Evolutionary conservation across 2,329 filamentous ascomycete genomes (phyloP), one percentile per base, ranked within the genome.

Genomic region (Capronia epimyces): DNA sequence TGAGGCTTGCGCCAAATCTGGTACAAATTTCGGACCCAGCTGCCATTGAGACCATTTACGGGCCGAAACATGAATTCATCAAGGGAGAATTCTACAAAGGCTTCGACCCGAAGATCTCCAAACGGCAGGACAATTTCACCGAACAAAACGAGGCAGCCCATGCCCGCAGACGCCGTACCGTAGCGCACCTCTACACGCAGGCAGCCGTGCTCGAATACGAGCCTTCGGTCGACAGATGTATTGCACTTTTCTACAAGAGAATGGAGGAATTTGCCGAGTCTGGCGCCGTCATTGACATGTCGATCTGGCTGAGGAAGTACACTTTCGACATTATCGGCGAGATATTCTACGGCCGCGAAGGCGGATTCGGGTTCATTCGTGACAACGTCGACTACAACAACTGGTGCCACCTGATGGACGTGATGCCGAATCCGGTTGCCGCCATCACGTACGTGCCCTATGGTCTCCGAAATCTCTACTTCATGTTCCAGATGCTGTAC

Each of bases 311-410:
- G 10, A 29, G 50, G 34, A 50, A 56, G 43, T 59, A 59, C 20
- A 58, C 56, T 1, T 58, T 58, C 41, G 56, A 58, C 36, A 51
- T 58, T 21, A 49, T 48, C 15, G 53, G 53, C 21, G 55, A 56
- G 43, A 52, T 55, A 21, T 58, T 50, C 24, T 58, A 56, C 29
- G 55, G 55, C 6, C 49, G 49, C 3, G 49, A 52, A 42, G 55
- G 55, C 21, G 55, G 55, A 9, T 58, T 58, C 37, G 56, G 56
- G 16, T 56, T 56, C 32, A 50, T 58, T 13, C 48, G 53, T 31
- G 56, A 56, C 40, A 50, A 54, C 45, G 55, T 56, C 34, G 56
- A 58, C 48, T 56, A 58, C 41, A 56, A 56, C 41, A 50, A 53
- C 9, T 58, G 56, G 53, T 58, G 56, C 36, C 47, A 49, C 20